Percentiles rank a stretch among this genome's conserved stretches.
Evolutionary conservation across 2,329 filamentous ascomycete species (phyloP).

Genomic region (Cytospora mali): DNA sequence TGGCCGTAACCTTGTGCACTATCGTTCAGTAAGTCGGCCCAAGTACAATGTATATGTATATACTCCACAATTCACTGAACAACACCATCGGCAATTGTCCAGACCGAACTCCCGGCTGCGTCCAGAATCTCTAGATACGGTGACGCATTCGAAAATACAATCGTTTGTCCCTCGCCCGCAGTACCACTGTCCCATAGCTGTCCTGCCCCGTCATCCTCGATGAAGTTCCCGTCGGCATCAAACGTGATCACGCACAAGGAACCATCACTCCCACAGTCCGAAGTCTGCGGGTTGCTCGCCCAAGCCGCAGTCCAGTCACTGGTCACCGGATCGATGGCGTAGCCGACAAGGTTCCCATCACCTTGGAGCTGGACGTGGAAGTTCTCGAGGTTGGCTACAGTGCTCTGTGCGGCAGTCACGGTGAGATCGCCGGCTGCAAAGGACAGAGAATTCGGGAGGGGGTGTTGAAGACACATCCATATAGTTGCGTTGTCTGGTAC

Average conservation of each 20-base stretch:
- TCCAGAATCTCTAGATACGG: conserved; percentile 1
- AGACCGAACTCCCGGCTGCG: not conserved
- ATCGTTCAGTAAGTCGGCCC: too few relatives aligned
- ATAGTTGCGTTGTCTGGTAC: conserved; percentile 32
- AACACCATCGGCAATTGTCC: conserved; percentile 7
- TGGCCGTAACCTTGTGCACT: too few relatives aligned
- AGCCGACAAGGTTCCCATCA: conserved; percentile 33
- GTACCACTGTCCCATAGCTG: conserved; percentile 15
- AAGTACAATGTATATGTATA: too few relatives aligned
- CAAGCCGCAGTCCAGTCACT: conserved; percentile 24
- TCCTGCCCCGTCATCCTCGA: conserved; percentile 1
- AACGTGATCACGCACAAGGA: conserved; percentile 16
- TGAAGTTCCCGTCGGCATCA: conserved; percentile 15
- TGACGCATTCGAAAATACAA: conserved; percentile 6
- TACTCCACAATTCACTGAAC: not conserved
- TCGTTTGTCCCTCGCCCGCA: conserved; percentile 1
- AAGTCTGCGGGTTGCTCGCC: conserved; percentile 19
- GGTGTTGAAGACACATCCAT: conserved; percentile 33
- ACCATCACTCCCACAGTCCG: conserved; percentile 17
- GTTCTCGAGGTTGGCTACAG: conserved; percentile 30
- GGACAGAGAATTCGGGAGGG: conserved; percentile 28
- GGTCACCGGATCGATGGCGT: conserved; percentile 22
- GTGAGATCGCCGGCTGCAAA: conserved; percentile 29
- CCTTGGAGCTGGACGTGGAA: conserved; percentile 34
- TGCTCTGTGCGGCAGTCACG: conserved; percentile 28